phyloP scores from a whole-genome alignment of 2,329 filamentous ascomycete genomes.

The Ascochyta lentis region DNA sequence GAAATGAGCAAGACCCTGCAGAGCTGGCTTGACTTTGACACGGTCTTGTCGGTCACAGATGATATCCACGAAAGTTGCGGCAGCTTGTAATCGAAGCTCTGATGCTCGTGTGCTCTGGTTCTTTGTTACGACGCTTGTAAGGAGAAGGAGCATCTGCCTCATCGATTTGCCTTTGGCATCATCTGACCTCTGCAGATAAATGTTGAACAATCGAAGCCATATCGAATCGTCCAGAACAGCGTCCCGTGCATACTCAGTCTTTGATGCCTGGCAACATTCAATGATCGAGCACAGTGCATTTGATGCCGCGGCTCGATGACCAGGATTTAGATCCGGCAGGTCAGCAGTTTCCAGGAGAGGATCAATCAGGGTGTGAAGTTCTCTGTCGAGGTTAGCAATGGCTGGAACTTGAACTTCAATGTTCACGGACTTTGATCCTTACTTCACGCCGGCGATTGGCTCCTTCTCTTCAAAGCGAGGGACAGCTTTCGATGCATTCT shows the following conservation, averaged over 20 bases:
- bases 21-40: conserved; percentile 71
- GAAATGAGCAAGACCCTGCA: conserved; percentile 71
- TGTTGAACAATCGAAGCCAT: conserved; percentile 49
- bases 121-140: conserved; percentile 48
- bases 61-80: conserved; percentile 61
- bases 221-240: conserved; percentile 45
- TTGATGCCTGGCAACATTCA: conserved; percentile 47
- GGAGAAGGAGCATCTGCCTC: conserved; percentile 52
- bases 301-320: conserved; percentile 55
- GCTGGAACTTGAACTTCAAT: conserved; percentile 22
- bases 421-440: conserved; percentile 48
- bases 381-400: conserved; percentile 35
- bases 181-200: conserved; percentile 53
- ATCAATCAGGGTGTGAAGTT: conserved; percentile 35
- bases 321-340: conserved; percentile 37
- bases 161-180: conserved; percentile 56
- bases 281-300: conserved; percentile 56
- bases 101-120: conserved; percentile 26
- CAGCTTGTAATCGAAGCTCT: conserved; percentile 36
- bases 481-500: conserved; percentile 32
- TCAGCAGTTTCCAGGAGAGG: conserved; percentile 45
- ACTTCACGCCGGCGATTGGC: conserved; percentile 41
- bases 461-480: conserved; percentile 36
- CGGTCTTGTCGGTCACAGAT: conserved; percentile 67
- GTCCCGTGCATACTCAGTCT: conserved; percentile 32